phyloP scores from a whole-genome alignment of 2,329 filamentous ascomycete species.

The Plectosphaerella plurivora region DNA sequence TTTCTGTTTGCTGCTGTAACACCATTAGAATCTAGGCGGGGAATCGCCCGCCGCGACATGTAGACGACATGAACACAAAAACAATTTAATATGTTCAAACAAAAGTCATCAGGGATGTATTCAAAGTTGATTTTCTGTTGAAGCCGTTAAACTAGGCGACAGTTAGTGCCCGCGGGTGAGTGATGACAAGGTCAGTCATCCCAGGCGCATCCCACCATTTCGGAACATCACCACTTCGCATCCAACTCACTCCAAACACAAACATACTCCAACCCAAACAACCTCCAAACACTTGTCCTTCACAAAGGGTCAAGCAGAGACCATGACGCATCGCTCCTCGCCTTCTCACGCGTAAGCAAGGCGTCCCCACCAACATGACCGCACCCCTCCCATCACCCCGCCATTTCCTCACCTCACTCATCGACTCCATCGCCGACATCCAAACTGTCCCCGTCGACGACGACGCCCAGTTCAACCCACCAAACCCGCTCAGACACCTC shows the following conservation, averaged over 20 bases:
- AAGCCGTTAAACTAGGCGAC: too few relatives aligned
- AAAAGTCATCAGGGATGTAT: neutral
- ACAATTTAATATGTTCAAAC: constrained; percentile 1
- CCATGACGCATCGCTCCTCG: neutral
- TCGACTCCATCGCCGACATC: constrained; percentile 20
- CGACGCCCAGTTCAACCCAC: constrained; percentile 10
- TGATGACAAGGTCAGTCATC: too few relatives aligned
- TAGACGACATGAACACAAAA: neutral
- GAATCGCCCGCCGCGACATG: neutral
- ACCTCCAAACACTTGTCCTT: neutral
- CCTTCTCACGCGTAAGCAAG: neutral
- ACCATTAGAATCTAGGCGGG: neutral
- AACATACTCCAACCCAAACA: neutral
- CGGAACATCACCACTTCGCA: neutral
- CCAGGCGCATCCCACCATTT: neutral
- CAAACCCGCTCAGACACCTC: constrained; percentile 19
- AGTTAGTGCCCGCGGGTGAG: too few relatives aligned
- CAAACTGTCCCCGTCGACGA: constrained; percentile 11
- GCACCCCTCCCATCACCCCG: constrained; percentile 30
- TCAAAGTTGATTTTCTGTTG: neutral
- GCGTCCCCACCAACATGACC: neutral
- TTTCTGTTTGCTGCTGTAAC: neutral
- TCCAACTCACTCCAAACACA: neutral
- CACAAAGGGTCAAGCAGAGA: neutral
- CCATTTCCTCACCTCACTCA: constrained; percentile 43